Evolutionary conservation across 176 grass and related monocot genomes (phyloP).

Genomic region (Paspalum notatum): DNA sequence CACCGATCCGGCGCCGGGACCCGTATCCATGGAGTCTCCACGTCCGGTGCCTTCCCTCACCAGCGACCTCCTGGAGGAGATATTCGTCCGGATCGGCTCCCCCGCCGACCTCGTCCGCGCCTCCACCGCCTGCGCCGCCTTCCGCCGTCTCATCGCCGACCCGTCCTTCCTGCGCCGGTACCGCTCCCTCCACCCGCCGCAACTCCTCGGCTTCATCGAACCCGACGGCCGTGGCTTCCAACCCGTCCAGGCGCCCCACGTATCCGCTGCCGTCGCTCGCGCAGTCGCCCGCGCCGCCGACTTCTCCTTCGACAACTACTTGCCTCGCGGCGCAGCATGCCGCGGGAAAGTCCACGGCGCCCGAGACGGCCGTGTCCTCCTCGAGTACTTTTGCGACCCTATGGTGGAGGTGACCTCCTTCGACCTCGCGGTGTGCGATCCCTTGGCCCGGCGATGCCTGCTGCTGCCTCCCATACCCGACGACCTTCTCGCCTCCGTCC

Average conservation of each 20-base stretch:
- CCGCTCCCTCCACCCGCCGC: constrained; percentile 9
- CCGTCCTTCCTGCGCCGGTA: constrained; percentile 4
- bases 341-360: not conserved
- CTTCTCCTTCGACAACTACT: not conserved
- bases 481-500: not conserved
- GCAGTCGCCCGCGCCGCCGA: not conserved
- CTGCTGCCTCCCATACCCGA: constrained; percentile 7
- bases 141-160: not conserved
- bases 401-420: too few relatives aligned
- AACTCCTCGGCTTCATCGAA: not conserved
- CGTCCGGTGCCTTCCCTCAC: not conserved
- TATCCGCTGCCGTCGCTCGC: not conserved
- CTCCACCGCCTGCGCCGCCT: not conserved
- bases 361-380: not conserved
- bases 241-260: not conserved
- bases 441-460: not conserved
- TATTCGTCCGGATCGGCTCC: not conserved
- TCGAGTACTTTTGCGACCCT: rapidly evolving
- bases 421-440: not conserved
- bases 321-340: not conserved
- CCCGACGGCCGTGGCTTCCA: not conserved
- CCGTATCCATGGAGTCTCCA: too few relatives aligned
- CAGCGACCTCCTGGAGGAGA: not conserved
- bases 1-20: too few relatives aligned
- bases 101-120: not conserved